Evolutionary conservation across 2,329 filamentous ascomycete genomes (phyloP).

Genomic region (Alternaria infectoria): DNA sequence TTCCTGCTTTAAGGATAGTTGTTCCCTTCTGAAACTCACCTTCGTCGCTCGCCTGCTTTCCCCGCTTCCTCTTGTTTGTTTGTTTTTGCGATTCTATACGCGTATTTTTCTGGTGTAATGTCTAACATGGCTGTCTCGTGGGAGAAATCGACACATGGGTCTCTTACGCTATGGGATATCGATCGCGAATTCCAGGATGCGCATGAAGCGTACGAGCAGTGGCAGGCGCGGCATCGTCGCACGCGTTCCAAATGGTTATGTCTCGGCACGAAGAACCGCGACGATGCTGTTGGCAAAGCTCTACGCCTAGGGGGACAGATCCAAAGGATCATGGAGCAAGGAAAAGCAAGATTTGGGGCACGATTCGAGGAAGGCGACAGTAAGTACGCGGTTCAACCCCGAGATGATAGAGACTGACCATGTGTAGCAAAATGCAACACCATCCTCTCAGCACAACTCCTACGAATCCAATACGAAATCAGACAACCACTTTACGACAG

Average conservation of each 20-base stretch:
- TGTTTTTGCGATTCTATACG: conserved; percentile 2
- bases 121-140: conserved; percentile 24
- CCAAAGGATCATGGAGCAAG: conserved; percentile 34
- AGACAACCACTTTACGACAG: conserved; percentile 39
- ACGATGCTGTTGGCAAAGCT: conserved; percentile 36
- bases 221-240: conserved; percentile 26
- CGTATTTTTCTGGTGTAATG: conserved; percentile 14
- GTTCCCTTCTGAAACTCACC: conserved; percentile 7
- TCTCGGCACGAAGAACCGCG: conserved; percentile 28
- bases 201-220: conserved; percentile 42
- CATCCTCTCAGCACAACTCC: conserved; percentile 39
- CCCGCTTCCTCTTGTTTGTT: conserved; percentile 1
- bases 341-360: conserved; percentile 33
- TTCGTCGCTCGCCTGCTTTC: conserved; percentile 1
- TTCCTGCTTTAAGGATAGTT: conserved; percentile 11
- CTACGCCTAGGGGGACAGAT: conserved; percentile 37
- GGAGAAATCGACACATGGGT: conserved; percentile 40
- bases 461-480: conserved; percentile 44
- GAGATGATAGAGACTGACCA: conserved; percentile 17
- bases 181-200: conserved; percentile 45
- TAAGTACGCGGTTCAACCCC: conserved; percentile 13
- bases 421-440: conserved; percentile 38
- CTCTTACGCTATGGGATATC: conserved; percentile 45
- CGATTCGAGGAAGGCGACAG: conserved; percentile 44
- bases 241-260: conserved; percentile 35